Evolutionary conservation across 495 filamentous ascomycete genomes (phyloP).

Genomic region (Cryomyces minteri): DNA sequence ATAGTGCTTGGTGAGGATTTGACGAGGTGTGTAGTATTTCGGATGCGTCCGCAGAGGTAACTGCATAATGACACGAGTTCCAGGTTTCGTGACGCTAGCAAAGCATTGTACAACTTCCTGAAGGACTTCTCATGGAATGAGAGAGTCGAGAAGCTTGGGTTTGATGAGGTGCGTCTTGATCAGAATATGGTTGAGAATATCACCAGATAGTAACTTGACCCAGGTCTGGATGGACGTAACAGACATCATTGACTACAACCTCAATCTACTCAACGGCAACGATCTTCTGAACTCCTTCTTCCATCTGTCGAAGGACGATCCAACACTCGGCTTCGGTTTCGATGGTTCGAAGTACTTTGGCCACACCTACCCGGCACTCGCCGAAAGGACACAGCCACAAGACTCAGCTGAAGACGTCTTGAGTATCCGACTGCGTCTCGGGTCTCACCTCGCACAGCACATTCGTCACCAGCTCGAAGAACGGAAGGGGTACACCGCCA

Average conservation of each 20-base stretch:
- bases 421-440: constrained; percentile 15
- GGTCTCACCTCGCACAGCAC: constrained; percentile 13
- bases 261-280: constrained; percentile 46
- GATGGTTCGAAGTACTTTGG: constrained; percentile 47
- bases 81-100: constrained; percentile 70
- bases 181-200: background rate
- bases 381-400: background rate
- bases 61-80: too few relatives aligned
- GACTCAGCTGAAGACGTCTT: constrained; percentile 1
- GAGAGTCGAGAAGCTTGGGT: constrained; percentile 60
- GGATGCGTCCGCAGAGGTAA: too few relatives aligned
- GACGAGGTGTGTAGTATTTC: constrained; percentile 15
- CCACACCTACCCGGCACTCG: constrained; percentile 29
- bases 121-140: constrained; percentile 52
- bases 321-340: constrained; percentile 60
- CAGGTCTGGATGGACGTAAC: constrained; percentile 57
- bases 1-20: constrained; percentile 79
- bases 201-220: background rate
- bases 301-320: constrained; percentile 53
- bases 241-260: constrained; percentile 68
- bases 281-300: constrained; percentile 57
- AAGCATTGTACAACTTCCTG: constrained; percentile 54
- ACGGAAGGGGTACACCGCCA: constrained; percentile 67
- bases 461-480: constrained; percentile 53
- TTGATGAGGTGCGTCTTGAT: constrained; percentile 47